phyloP scores from a whole-genome alignment of 495 filamentous ascomycete species.

The Penicillium herquei region DNA sequence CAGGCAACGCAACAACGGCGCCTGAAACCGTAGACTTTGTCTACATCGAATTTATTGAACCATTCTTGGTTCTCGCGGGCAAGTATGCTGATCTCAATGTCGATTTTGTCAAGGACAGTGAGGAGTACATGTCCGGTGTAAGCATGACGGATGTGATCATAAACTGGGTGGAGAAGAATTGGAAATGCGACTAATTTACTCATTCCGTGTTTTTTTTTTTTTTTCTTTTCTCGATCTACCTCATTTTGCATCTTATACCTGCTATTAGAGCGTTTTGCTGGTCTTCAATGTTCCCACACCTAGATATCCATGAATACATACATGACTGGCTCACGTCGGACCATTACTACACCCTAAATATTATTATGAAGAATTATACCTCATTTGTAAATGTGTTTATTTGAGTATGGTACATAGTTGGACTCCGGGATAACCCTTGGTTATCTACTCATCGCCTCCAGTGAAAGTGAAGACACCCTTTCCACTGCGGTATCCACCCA shows the following conservation, averaged over 20 bases:
- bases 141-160: constrained; percentile 74
- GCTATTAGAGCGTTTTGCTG: too few species aligned
- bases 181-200: constrained; percentile 47
- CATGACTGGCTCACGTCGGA: too few species aligned
- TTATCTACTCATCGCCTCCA: constrained; percentile 34
- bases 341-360: too few species aligned
- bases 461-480: constrained; percentile 90
- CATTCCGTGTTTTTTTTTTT: background rate
- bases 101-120: constrained; percentile 55
- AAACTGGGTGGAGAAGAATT: constrained; percentile 77
- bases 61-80: constrained; percentile 71
- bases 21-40: constrained; percentile 80
- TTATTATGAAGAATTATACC: too few species aligned
- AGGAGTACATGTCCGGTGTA: constrained; percentile 60
- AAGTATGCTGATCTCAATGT: constrained; percentile 60
- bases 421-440: background rate
- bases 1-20: constrained; percentile 35
- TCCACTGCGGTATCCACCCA: constrained; percentile 74
- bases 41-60: constrained; percentile 87
- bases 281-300: too few species aligned
- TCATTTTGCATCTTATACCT: too few species aligned
- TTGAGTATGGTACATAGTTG: constrained; percentile 12
- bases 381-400: background rate
- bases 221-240: background rate
- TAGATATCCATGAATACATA: too few species aligned